Percentiles rank a stretch among this genome's conserved stretches.
Conservation (phyloP, 768 basidiomycete genomes). For the Russula emetica region DNA sequence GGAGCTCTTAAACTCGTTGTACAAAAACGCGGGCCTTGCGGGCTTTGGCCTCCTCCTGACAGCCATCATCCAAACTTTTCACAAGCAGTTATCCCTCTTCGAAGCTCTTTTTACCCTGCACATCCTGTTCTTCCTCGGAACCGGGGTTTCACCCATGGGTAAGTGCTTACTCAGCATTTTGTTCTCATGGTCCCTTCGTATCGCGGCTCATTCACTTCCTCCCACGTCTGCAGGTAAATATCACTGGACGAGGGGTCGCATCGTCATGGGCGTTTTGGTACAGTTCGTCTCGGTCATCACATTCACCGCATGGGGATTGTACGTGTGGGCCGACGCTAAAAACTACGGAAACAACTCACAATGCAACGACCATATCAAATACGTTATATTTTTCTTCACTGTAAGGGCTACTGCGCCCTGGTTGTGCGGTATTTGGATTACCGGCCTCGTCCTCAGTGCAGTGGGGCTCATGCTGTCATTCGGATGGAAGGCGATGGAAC, state of each 20-base stretch:
- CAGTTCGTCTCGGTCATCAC: background rate
- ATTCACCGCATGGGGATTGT: constrained; percentile 21
- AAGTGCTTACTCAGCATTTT: background rate
- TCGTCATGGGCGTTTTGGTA: constrained; percentile 6
- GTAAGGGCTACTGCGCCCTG: constrained; percentile 17
- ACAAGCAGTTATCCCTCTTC: constrained; percentile 6
- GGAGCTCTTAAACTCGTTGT: constrained; percentile 5
- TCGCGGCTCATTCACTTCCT: background rate
- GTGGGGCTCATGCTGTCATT: constrained; percentile 7
- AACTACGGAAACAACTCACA: background rate
- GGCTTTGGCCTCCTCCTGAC: constrained; percentile 22
- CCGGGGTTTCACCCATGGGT: constrained; percentile 11
- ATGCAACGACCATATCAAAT: constrained; percentile 15
- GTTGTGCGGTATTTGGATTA: constrained; percentile 13
- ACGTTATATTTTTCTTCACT: constrained; percentile 13
- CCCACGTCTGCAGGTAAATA: constrained; percentile 17
- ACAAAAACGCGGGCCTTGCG: constrained; percentile 3
- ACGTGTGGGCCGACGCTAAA: constrained; percentile 1
- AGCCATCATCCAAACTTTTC: constrained; percentile 11
- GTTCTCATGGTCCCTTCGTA: background rate
- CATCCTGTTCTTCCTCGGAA: constrained; percentile 21
- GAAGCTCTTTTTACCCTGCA: constrained; percentile 20
- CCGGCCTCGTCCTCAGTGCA: constrained; percentile 2
- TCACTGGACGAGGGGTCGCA: constrained; percentile 11
- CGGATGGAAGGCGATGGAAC: background rate